phyloP scores from a whole-genome alignment of 176 grass and related monocot species.

The Luzula sylvatica region DNA sequence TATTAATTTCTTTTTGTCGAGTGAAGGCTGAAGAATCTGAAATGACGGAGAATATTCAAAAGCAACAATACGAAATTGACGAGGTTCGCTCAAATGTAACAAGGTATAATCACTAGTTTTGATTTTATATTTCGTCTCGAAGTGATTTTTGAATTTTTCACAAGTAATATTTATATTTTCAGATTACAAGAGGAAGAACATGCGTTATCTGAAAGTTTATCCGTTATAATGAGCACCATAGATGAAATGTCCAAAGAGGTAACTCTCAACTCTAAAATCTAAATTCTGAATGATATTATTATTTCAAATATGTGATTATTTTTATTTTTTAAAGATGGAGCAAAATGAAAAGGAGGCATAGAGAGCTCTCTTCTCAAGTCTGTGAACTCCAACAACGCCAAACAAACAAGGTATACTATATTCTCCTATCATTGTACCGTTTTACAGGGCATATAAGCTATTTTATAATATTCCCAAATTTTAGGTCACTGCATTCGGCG shows the following conservation, averaged over 20 bases:
- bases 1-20: slow-evolving; percentile 31
- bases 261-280: neutral
- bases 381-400: slow-evolving; percentile 44
- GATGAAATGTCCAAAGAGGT: slow-evolving; percentile 53
- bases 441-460: neutral
- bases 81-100: slow-evolving; percentile 29
- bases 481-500: slow-evolving; percentile 73
- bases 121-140: neutral
- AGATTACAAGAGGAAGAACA: slow-evolving; percentile 65
- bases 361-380: slow-evolving; percentile 33
- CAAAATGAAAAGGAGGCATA: slow-evolving; percentile 25
- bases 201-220: slow-evolving; percentile 34
- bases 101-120: slow-evolving; percentile 36
- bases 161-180: slow-evolving; percentile 14
- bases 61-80: slow-evolving; percentile 47
- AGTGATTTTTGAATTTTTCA: neutral
- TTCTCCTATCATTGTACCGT: neutral
- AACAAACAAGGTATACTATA: slow-evolving; percentile 38
- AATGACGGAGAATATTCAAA: slow-evolving; percentile 39
- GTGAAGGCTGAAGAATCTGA: slow-evolving; percentile 66
- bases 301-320: slow-evolving; percentile 10
- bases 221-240: slow-evolving; percentile 28
- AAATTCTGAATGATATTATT: neutral
- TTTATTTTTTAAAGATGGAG: slow-evolving; percentile 41
- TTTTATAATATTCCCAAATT: slow-evolving; percentile 11